These are phyloP conservation scores for Podospora fimiseda DNA, from an alignment of 495 filamentous ascomycete genomes.

Conservation along the genomic window DNA sequence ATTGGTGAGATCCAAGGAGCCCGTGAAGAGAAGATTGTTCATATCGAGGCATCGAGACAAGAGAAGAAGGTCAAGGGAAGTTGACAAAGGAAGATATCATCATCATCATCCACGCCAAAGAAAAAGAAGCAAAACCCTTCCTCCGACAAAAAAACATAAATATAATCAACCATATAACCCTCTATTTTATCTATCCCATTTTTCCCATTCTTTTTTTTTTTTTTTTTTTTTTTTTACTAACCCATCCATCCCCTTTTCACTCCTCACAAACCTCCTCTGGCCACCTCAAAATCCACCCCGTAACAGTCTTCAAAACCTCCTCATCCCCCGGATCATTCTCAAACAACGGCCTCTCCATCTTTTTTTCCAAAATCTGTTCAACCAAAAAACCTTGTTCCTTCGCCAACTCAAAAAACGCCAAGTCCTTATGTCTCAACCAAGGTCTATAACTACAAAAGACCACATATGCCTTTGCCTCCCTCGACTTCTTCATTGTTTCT, in stretches of 20 bases:
- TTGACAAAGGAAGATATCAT: no score
- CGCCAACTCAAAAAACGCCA: constrained; percentile 77
- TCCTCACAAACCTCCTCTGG: constrained; percentile 20
- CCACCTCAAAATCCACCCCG: constrained; percentile 65
- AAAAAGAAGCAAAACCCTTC: no score
- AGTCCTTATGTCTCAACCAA: constrained; percentile 76
- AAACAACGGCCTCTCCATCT: constrained; percentile 80
- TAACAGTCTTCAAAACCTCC: constrained; percentile 69
- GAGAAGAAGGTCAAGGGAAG: no score
- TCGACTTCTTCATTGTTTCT: constrained; percentile 49
- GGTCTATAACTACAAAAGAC: constrained; percentile 93
- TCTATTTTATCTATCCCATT: no score
- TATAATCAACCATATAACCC: no score
- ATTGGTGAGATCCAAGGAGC: no score
- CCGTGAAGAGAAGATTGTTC: no score
- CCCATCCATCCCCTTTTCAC: neutral
- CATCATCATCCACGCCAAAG: no score
- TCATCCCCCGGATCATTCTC: constrained; percentile 78
- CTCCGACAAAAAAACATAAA: no score
- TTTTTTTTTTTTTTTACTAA: neutral
- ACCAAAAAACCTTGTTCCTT: constrained; percentile 62
- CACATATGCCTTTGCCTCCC: constrained; percentile 63
- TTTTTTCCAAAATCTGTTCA: constrained; percentile 70
- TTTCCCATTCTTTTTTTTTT: no score
- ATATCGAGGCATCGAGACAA: no score